Base-by-base conservation (phyloP, 108 stramenopile species). In the Cylindrotheca closterium region DNA sequence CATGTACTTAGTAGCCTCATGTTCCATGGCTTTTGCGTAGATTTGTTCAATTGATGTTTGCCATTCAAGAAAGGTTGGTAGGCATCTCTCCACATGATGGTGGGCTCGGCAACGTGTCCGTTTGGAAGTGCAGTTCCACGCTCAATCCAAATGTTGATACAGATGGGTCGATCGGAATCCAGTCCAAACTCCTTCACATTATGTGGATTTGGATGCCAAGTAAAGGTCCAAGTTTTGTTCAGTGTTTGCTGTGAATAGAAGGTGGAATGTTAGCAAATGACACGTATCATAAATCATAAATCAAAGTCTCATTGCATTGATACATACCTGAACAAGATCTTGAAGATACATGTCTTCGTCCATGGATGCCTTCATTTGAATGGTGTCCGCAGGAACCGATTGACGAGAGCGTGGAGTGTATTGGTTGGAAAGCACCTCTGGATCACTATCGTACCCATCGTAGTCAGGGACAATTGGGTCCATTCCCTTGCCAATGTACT, bases 81-180 rank as follows among this genome's bases (percentile, higher is more conserved):
- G 4, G 73, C 73, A 67, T 74, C 73, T 31, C 73, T 30, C 73
- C 73, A 74, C 73, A 74, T 74, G 30, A 74, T 60, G n/a, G 46
- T 51, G 1, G 73, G 73, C 56, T 74, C 73, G 25, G 65, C 51
- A 8, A 74, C 73, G 17, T 65, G 51, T 24, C 73, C 73, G 21
- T 62, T 57, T 15, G 73, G 32, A 25, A 74, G 59, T 3, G 65
- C 73, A 7, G 66, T 62, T 30, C 73, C 73, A 32, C 73, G 73
- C 42, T 74, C 73, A 47, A 74, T 59, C 73, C 73, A 74, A 19
- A 74, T 61, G 47, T 74, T 74, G 61, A 74, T 52, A 30, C 59
- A 60, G 2, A 74, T 53, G 0, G 73, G 73, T 49, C 61, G 61
- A 10, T 30, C 19, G 21, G 57, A 37, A 23, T 27, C 8, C 15